Evolutionary conservation across 2,329 filamentous ascomycete genomes (phyloP).

Genomic region (Tolypocladium capitatum): DNA sequence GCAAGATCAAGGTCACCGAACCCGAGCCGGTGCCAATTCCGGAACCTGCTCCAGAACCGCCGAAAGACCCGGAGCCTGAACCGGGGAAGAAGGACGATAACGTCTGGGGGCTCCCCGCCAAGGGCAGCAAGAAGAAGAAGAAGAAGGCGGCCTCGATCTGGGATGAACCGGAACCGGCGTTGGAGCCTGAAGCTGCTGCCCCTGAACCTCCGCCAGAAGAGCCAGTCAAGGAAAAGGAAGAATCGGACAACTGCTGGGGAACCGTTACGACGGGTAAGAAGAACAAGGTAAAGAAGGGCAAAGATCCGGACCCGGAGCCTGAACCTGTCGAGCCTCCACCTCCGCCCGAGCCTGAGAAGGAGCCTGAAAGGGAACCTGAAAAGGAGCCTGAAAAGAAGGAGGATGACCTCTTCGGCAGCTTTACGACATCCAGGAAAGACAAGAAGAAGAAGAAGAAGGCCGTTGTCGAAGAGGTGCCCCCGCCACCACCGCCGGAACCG

Average conservation of each 20-base stretch:
- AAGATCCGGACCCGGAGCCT: not conserved
- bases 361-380: slow-evolving; percentile 11
- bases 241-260: slow-evolving; percentile 15
- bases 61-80: slow-evolving; percentile 9
- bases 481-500: slow-evolving; percentile 3
- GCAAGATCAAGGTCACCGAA: slow-evolving; percentile 18
- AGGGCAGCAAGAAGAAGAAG: slow-evolving; percentile 18
- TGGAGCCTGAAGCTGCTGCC: slow-evolving; percentile 9
- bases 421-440: slow-evolving; percentile 13
- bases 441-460: slow-evolving; percentile 15
- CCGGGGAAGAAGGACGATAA: slow-evolving; percentile 18
- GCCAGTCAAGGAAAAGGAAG: slow-evolving; percentile 6
- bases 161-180: slow-evolving; percentile 10
- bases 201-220: slow-evolving; percentile 2
- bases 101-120: slow-evolving; percentile 14
- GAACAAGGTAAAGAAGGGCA: slow-evolving; percentile 12
- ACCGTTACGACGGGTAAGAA: slow-evolving; percentile 7
- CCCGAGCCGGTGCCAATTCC: slow-evolving; percentile 11
- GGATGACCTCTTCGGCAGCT: slow-evolving; percentile 14
- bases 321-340: not conserved
- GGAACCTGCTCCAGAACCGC: slow-evolving; percentile 11
- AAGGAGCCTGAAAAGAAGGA: slow-evolving; percentile 13
- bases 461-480: slow-evolving; percentile 8
- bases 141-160: slow-evolving; percentile 13
- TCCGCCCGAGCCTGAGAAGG: not conserved